Conservation (phyloP, 768 basidiomycete genomes). For the Lentinula boryana region DNA sequence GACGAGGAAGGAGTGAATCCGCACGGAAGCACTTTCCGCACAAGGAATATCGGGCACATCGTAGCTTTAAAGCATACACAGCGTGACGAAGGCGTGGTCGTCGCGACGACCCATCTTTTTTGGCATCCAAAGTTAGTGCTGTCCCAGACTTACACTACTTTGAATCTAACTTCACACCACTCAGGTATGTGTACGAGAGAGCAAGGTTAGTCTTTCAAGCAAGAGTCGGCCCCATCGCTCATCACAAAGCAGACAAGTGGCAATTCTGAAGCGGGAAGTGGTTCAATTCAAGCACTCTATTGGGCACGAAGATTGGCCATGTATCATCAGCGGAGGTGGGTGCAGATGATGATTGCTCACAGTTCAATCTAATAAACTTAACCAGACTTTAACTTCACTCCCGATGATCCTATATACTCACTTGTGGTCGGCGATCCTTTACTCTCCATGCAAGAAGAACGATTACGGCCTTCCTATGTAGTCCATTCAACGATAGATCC, state of each 20-base stretch:
- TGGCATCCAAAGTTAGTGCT: slow-evolving; percentile 77
- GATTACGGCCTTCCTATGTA: slow-evolving; percentile 58
- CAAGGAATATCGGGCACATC: slow-evolving; percentile 77
- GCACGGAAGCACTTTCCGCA: slow-evolving; percentile 57
- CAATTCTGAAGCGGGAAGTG: slow-evolving; percentile 66
- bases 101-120: slow-evolving; percentile 90
- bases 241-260: slow-evolving; percentile 54
- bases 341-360: background rate
- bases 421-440: slow-evolving; percentile 62
- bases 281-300: slow-evolving; percentile 44
- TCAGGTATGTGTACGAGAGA: slow-evolving; percentile 78
- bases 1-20: slow-evolving; percentile 27
- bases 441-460: slow-evolving; percentile 44
- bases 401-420: slow-evolving; percentile 77
- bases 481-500: slow-evolving; percentile 70
- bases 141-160: slow-evolving; percentile 8
- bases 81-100: slow-evolving; percentile 49
- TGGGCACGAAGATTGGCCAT: slow-evolving; percentile 57
- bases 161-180: background rate
- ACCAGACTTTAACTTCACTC: slow-evolving; percentile 82
- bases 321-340: slow-evolving; percentile 79
- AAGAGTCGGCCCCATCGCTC: background rate
- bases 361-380: background rate
- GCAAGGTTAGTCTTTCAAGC: slow-evolving; percentile 40
- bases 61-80: slow-evolving; percentile 52